phyloP scores from a whole-genome alignment of 305 asterid species.

The Solanum chacoense region DNA sequence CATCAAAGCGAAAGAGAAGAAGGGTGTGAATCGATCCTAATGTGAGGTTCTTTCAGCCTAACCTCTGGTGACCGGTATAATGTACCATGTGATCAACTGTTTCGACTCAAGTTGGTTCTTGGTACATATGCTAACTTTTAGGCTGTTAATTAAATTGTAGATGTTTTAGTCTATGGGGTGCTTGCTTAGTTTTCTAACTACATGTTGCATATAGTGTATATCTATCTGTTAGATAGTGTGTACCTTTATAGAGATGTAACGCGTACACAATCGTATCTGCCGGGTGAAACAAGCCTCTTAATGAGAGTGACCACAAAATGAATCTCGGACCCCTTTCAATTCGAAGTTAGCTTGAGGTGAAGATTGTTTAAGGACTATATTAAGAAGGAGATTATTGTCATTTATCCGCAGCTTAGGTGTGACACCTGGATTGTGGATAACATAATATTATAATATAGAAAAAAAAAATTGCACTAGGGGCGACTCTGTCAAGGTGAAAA shows the following conservation, averaged over 20 bases:
- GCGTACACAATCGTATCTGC: background rate
- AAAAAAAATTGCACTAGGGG: background rate
- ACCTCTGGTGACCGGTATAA: background rate
- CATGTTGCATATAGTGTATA: background rate
- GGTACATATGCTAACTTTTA: background rate
- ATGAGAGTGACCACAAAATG: background rate
- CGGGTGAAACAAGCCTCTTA: background rate
- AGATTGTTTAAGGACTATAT: background rate
- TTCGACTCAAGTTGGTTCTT: background rate
- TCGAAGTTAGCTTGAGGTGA: background rate
- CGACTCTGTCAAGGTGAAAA: background rate
- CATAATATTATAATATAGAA: background rate
- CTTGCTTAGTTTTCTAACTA: background rate
- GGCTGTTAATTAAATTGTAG: background rate
- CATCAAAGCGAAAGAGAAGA: background rate
- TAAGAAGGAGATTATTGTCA: background rate
- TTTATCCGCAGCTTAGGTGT: background rate
- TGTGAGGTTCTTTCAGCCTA: background rate
- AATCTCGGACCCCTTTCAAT: background rate
- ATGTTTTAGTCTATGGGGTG: background rate
- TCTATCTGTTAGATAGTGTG: background rate
- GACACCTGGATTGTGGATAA: background rate
- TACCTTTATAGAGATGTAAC: background rate
- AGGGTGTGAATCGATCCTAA: background rate
- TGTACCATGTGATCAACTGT: background rate